Conservation (phyloP, 2,329 filamentous ascomycete genomes). For the Canariomyces notabilis region DNA sequence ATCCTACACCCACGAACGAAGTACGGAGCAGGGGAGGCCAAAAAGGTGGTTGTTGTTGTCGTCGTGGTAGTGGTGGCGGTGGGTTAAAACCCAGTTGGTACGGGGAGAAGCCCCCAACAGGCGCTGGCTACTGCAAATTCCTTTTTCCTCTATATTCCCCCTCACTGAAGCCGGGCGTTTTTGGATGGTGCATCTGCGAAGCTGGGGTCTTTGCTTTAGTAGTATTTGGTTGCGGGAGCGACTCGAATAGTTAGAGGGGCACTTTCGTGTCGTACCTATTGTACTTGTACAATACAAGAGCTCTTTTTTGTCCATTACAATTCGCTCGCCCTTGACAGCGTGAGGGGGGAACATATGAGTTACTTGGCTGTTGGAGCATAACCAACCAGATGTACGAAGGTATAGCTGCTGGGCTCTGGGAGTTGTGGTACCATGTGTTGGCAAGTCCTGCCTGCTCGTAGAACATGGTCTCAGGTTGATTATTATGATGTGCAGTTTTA, state of each 20-base stretch:
- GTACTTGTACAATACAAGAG: background rate
- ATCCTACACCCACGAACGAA: background rate
- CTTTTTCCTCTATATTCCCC: slow-evolving; percentile 26
- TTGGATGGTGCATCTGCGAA: slow-evolving; percentile 7
- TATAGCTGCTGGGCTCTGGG: no score
- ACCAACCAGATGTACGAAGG: no score
- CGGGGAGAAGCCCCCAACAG: no score
- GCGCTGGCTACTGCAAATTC: no score
- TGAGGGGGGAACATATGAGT: background rate
- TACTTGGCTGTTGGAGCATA: no score
- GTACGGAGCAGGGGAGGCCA: background rate
- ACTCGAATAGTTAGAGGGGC: background rate
- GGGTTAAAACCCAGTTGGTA: slow-evolving; percentile 1
- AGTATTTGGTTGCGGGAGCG: background rate
- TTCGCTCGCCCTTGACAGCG: background rate
- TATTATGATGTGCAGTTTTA: no score
- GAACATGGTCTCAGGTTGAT: no score
- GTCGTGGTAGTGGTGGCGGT: slow-evolving; percentile 6
- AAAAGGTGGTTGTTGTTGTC: background rate
- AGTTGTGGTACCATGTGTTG: no score
- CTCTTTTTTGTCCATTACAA: background rate
- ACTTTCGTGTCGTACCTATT: background rate
- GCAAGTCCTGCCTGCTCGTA: no score
- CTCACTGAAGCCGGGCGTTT: slow-evolving; percentile 15
- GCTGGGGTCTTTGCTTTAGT: background rate